Conservation (phyloP, 805 yeast genomes). For the Blastobotrys parvus region DNA sequence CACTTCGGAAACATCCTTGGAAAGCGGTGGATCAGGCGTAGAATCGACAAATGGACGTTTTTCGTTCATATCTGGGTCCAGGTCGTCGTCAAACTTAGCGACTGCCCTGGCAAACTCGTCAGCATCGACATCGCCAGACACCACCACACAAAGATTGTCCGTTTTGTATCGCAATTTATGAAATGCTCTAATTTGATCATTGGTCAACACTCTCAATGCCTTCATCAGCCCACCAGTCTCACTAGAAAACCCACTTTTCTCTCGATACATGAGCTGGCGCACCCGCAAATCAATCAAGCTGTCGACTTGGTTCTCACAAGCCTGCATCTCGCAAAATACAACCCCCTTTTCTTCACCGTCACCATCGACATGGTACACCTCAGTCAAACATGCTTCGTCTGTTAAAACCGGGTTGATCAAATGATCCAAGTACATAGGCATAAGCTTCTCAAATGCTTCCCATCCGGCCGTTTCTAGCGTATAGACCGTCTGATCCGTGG, state of each 20-base stretch:
- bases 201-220: slow-evolving; percentile 64
- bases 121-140: slow-evolving; percentile 82
- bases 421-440: slow-evolving; percentile 90
- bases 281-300: slow-evolving; percentile 49
- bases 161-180: slow-evolving; percentile 70
- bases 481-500: slow-evolving; percentile 90
- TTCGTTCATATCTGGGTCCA: slow-evolving; percentile 24
- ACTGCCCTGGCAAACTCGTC: slow-evolving; percentile 55
- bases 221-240: slow-evolving; percentile 90
- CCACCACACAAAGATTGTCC: slow-evolving; percentile 71
- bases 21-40: slow-evolving; percentile 35
- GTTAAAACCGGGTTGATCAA: slow-evolving; percentile 75
- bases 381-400: slow-evolving; percentile 86
- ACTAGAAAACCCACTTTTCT: slow-evolving; percentile 72
- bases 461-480: slow-evolving; percentile 90
- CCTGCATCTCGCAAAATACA: slow-evolving; percentile 96
- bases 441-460: slow-evolving; percentile 78
- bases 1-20: slow-evolving; percentile 35
- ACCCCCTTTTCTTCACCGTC: slow-evolving; percentile 90
- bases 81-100: slow-evolving; percentile 46
- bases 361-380: slow-evolving; percentile 92
- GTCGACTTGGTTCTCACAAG: slow-evolving; percentile 71
- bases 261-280: slow-evolving; percentile 30
- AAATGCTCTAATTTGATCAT: slow-evolving; percentile 66
- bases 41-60: slow-evolving; percentile 75